Base-by-base conservation (phyloP, 345 rosid species). In the Laguncularia racemosa region DNA sequence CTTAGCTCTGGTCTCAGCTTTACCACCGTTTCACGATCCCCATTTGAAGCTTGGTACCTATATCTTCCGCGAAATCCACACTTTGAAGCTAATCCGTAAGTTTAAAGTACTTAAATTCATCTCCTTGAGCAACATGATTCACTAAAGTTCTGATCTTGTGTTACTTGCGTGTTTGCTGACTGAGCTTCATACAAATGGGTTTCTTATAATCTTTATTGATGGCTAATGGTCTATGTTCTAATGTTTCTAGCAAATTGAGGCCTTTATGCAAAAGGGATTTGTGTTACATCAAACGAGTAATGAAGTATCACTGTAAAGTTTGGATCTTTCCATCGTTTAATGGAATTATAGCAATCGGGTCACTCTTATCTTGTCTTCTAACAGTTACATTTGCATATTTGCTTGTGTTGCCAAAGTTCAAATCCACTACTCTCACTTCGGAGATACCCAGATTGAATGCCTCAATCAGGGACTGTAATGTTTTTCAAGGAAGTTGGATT, bases 401-500 rank as follows among this genome's bases (percentile, higher is more conserved):
- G 50, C 67, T 60, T 53, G 56, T 81, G 52, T 65, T 74, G 51
- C 87, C 87, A 1, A 67, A 55, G 46, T 65, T 65, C 69, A 75
- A 57, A 48, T 85, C 81, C 16, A 54, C 46, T 16, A 40, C 50
- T 49, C 59, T 48, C 56, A 57, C 50, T 44, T 53, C 58, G 55
- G 72, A 52, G 55, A 48, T 71, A 66, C 74, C 71, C 15, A 48
- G 49, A 14, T 60, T 74, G 20, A 65, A 55, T 54, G 52, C 53
- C 59, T 61, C 74, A 2, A 17, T 62, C 47, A 62, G 48, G 0
- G 57, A 47, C 54, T 86, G 87, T 67, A 75, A 81, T 76, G 60
- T 77, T 51, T 83, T 77, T 48, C 57, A 71, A 28, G 93, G 89
- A 40, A 73, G 67, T 28, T 86, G 95, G 95, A 53, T 81, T 43